Conservation (phyloP, 345 rosid genomes). For the Syzygium aromaticum region DNA sequence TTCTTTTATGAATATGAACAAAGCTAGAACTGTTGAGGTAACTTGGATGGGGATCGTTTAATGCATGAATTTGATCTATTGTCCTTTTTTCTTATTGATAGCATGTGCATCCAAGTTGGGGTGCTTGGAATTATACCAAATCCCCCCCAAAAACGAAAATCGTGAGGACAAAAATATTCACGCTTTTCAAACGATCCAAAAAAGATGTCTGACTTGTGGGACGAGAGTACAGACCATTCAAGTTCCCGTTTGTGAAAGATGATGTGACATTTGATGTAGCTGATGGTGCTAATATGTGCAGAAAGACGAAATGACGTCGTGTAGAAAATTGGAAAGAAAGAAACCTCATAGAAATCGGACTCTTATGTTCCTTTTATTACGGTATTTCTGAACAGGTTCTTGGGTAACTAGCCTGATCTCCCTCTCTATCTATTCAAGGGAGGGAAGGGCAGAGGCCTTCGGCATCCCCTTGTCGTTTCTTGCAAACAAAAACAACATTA, state of each 20-base stretch:
- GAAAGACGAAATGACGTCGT: too few species aligned
- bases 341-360: too few species aligned
- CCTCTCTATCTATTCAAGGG: too few species aligned
- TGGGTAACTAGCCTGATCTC: too few species aligned
- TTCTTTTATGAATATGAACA: too few species aligned
- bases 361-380: too few species aligned
- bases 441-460: too few species aligned
- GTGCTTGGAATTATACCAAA: neutral
- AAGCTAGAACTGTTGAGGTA: too few species aligned
- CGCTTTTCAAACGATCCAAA: neutral
- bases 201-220: neutral
- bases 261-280: neutral
- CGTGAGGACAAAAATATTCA: neutral
- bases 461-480: too few species aligned
- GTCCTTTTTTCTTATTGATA: neutral
- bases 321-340: too few species aligned
- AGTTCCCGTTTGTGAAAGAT: neutral
- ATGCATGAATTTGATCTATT: neutral
- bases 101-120: neutral
- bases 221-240: neutral
- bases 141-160: neutral
- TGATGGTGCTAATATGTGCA: neutral
- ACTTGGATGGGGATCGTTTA: neutral
- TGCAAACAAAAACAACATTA: too few species aligned
- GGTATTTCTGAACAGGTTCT: too few species aligned